Conservation (phyloP, 140 eudicot genomes). For the Flaveria floridana region DNA sequence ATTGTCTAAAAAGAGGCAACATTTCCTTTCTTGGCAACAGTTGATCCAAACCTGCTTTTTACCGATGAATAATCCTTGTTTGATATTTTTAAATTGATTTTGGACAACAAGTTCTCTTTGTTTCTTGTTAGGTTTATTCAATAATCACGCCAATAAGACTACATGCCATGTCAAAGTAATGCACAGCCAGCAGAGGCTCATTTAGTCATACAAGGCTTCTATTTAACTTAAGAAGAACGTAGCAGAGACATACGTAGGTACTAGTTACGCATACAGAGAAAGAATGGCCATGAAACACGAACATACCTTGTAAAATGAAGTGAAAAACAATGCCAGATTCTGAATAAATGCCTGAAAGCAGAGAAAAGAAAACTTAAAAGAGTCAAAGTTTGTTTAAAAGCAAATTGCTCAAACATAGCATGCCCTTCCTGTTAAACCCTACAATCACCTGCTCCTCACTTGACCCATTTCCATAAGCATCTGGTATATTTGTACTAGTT, state of each 20-base stretch:
- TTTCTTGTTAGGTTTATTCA: not conserved
- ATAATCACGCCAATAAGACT: not conserved
- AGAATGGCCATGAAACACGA: conserved; percentile 3
- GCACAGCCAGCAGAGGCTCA: not conserved
- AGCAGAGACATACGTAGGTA: conserved; percentile 10
- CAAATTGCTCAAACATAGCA: not conserved
- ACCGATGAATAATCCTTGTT: not conserved
- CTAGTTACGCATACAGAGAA: conserved; percentile 3
- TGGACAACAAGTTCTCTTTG: not conserved
- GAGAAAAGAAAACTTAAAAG: not conserved
- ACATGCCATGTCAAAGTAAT: not conserved
- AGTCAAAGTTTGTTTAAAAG: conserved; percentile 19
- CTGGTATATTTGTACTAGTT: conserved; percentile 60
- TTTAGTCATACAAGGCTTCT: conserved; percentile 8
- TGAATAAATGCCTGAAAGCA: conserved; percentile 94
- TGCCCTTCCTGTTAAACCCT: no score
- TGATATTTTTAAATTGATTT: not conserved
- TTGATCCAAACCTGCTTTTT: conserved; percentile 12
- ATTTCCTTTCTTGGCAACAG: not conserved
- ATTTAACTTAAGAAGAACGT: not conserved
- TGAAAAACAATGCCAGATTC: conserved; percentile 93
- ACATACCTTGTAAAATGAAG: conserved; percentile 88
- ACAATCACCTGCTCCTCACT: conserved; percentile 80
- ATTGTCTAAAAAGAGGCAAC: not conserved
- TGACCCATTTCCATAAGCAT: conserved; percentile 82